A percentile compares a stretch with the other conserved stretches of the same genome.
phyloP scores from a whole-genome alignment of 106 monocot species.

The Phalaenopsis aphrodite region DNA sequence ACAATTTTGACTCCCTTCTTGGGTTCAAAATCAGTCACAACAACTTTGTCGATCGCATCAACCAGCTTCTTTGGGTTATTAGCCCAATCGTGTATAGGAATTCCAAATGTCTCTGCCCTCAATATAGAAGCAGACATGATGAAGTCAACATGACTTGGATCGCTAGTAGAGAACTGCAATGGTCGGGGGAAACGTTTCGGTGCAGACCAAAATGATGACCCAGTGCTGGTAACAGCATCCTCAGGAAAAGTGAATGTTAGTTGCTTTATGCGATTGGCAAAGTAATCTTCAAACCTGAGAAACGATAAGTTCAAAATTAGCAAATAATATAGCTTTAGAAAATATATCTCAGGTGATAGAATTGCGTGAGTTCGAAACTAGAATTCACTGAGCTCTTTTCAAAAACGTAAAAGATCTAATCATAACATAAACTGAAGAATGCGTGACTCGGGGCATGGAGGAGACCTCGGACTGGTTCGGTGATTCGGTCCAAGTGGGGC shows the following conservation, averaged over 20 bases:
- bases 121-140: constrained; percentile 69
- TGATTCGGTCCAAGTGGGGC: no score
- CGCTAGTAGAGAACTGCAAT: constrained; percentile 56
- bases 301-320: not conserved
- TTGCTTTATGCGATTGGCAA: constrained; percentile 83
- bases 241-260: constrained; percentile 82
- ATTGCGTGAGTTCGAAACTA: not conserved
- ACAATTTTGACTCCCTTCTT: constrained; percentile 69
- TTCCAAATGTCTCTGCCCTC: constrained; percentile 73
- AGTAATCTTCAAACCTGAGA: constrained; percentile 88
- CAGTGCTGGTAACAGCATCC: constrained; percentile 63
- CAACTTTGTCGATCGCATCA: constrained; percentile 46
- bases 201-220: constrained; percentile 80
- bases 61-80: constrained; percentile 43
- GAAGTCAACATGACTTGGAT: constrained; percentile 63
- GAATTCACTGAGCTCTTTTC: not conserved
- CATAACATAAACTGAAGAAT: not conserved
- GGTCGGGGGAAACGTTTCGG: constrained; percentile 81
- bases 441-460: no score
- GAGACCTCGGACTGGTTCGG: no score
- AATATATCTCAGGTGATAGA: not conserved
- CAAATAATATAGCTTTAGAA: not conserved
- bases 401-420: not conserved
- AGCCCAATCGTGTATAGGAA: constrained; percentile 69
- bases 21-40: constrained; percentile 73